These are phyloP conservation scores for Dacryopinax spathularia DNA, from an alignment of 768 basidiomycete genomes.

Conservation along the genomic window DNA sequence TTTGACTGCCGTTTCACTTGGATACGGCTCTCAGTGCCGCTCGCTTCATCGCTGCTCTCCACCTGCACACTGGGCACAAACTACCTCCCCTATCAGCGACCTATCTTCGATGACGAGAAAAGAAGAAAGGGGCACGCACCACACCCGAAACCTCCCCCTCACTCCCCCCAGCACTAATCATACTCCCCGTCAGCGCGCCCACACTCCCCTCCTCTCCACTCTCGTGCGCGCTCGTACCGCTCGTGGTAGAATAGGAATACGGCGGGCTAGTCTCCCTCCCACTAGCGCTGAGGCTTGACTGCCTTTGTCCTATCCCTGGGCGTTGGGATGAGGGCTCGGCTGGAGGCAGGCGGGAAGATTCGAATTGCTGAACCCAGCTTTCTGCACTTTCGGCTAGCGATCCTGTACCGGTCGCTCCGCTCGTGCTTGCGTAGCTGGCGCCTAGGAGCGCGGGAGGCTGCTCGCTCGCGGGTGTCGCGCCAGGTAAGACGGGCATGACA, in stretches of 20 bases:
- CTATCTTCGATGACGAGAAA: background rate
- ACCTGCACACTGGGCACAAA: background rate
- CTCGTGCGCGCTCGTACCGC: background rate
- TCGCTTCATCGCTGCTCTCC: background rate
- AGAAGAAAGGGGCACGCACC: no score
- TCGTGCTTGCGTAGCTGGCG: background rate
- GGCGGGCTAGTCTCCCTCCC: background rate
- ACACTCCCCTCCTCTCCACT: background rate
- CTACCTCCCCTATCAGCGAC: background rate
- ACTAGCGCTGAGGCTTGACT: slow-evolving; percentile 1
- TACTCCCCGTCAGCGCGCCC: slow-evolving; percentile 6
- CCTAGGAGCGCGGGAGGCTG: background rate
- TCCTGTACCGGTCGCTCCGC: background rate
- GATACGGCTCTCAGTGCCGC: background rate
- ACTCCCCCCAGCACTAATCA: slow-evolving; percentile 1
- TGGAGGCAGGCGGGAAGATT: background rate
- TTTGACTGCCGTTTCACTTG: slow-evolving; percentile 36
- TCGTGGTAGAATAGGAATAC: no score
- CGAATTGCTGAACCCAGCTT: slow-evolving; percentile 35
- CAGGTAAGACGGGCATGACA: background rate
- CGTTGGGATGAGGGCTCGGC: no score
- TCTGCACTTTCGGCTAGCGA: slow-evolving; percentile 22
- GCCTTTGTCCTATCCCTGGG: background rate
- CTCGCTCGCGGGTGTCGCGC: background rate
- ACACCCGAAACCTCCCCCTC: background rate